These are phyloP conservation scores for Allantophomopsis lycopodina DNA, from an alignment of 2,329 filamentous ascomycete species.

Conservation along the genomic window DNA sequence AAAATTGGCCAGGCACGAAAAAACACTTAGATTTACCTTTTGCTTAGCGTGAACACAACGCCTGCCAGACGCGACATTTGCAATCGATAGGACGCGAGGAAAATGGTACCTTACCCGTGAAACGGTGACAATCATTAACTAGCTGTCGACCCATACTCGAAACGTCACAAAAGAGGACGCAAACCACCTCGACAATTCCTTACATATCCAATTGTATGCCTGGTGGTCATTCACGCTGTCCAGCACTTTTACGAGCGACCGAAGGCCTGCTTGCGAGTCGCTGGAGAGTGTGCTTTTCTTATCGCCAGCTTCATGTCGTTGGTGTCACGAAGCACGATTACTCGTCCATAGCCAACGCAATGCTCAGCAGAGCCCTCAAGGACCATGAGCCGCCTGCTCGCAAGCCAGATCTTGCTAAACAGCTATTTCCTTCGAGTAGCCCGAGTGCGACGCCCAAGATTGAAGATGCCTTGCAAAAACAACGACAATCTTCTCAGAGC, in stretches of 20 bases:
- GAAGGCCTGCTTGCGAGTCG: slow-evolving; percentile 12
- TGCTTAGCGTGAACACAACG: background rate
- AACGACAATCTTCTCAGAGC: slow-evolving; percentile 21
- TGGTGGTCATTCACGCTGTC: slow-evolving; percentile 10
- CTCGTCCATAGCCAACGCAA: slow-evolving; percentile 17
- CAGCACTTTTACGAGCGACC: slow-evolving; percentile 12
- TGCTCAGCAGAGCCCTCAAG: slow-evolving; percentile 18
- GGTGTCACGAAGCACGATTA: slow-evolving; percentile 4
- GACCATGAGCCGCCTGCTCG: slow-evolving; percentile 7
- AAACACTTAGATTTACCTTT: no score
- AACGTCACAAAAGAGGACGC: no score
- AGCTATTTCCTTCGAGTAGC: slow-evolving; percentile 43
- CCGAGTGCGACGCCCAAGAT: slow-evolving; percentile 32
- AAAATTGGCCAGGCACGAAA: no score
- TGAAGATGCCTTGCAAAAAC: slow-evolving; percentile 33
- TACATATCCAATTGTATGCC: slow-evolving; percentile 15
- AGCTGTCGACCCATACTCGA: no score
- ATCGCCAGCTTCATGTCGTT: background rate
- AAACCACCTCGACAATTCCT: no score
- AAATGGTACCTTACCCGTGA: no score
- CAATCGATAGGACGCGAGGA: no score
- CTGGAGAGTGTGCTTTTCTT: slow-evolving; percentile 10
- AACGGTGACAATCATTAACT: no score
- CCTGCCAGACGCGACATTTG: slow-evolving; percentile 2
- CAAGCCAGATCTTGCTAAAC: slow-evolving; percentile 23